Percentiles rank a stretch among this genome's conserved stretches.
Conservation (phyloP, 2,329 filamentous ascomycete species). For the Ceratocystis smalleyi region DNA sequence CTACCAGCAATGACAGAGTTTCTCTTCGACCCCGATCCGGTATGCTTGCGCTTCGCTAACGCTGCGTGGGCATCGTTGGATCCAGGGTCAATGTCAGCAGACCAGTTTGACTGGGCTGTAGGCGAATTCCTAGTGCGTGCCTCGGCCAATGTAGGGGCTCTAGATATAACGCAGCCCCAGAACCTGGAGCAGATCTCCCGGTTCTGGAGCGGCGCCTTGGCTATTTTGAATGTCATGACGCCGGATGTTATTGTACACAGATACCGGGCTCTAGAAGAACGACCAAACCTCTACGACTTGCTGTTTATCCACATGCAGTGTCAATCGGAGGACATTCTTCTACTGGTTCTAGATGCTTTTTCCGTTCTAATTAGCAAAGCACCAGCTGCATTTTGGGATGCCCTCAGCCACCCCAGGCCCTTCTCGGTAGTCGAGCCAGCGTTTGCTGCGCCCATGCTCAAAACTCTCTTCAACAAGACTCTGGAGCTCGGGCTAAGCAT, state of each 20-base stretch:
- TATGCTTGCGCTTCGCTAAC: conserved; percentile 51
- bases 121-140: conserved; percentile 54
- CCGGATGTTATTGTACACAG: conserved; percentile 61
- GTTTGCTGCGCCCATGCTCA: conserved; percentile 54
- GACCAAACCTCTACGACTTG: conserved; percentile 53
- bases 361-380: conserved; percentile 58
- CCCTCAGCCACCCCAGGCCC: conserved; percentile 66
- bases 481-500: conserved; percentile 26
- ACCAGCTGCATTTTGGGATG: conserved; percentile 71
- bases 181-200: conserved; percentile 39
- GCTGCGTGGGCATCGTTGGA: conserved; percentile 52
- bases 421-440: conserved; percentile 71
- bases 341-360: conserved; percentile 55
- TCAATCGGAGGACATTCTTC: conserved; percentile 42
- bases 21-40: conserved; percentile 56
- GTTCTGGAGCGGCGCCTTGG: conserved; percentile 65
- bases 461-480: conserved; percentile 45
- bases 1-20: conserved; percentile 75
- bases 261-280: conserved; percentile 62
- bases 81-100: conserved; percentile 43
- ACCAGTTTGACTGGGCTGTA: conserved; percentile 79
- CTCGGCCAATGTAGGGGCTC: conserved; percentile 44
- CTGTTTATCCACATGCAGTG: conserved; percentile 41
- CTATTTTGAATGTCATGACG: conserved; percentile 59
- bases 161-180: conserved; percentile 26